Base-by-base conservation (phyloP, 305 asterid species). In the Fraxinus paxiana region DNA sequence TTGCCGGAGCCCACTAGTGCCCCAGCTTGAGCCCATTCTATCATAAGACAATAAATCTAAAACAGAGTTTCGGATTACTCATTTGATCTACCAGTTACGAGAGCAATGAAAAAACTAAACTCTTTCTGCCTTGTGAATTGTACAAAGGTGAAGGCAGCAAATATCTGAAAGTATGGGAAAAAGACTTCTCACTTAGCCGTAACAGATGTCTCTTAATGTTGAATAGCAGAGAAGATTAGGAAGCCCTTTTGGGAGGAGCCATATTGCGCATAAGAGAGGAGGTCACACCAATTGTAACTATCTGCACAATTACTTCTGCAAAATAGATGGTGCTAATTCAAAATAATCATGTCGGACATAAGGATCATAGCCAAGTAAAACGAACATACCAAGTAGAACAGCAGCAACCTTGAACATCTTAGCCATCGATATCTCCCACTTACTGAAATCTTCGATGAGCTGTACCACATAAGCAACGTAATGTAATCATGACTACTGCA, bases 171-270 rank as follows among this genome's bases (percentile, higher is more conserved):
- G 51, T 0, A 37, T 18, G 43, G 43, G 10, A 69, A 54, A 63
- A 18, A 13, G 10, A 2, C 37, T 3, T 28, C 18, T 59, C 61
- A 43, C 48, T 31, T 59, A 8, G 70, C 82, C 33, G 22, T 6
- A 38, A 6, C 38, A 61, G 41, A 0, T 28, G 78, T 33, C 17
- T 22, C 71, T 78, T 34, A 18, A 51, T 56, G 69, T 6, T n/a
- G 51, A 51, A 69, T 37, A 15, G 75, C n/a, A 13, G 5, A 31
- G 18, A 41, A 28, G 18, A 76, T 88, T 75, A 89, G 10, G 89
- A 85, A 0, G 90, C 83, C 72, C 90, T 90, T 83, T 88, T 88
- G 76, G 92, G 93, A 82, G 90, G 90, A 84, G 90, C 92, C 92
- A 88, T 87, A 82, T 88, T 87, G 84, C 56, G 80, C 74, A 87